Conservation (phyloP, 1,284 basidiomycete species). For the Ceratobasidium sp. region DNA sequence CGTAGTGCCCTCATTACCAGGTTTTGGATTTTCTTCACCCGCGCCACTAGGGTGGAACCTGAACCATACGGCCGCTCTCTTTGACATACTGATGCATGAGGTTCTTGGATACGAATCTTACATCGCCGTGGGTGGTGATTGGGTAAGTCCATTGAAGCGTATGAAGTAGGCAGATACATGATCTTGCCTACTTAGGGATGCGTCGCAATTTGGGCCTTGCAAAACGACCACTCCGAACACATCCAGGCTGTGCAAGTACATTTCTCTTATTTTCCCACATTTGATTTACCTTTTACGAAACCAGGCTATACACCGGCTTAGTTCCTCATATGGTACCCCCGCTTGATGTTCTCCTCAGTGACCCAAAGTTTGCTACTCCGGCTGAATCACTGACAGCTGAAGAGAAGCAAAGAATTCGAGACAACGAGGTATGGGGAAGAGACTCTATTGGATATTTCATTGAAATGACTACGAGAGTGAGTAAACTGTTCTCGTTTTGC, state of each 20-base stretch:
- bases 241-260: conserved; percentile 18
- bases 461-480: conserved; percentile 35
- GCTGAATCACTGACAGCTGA: neutral
- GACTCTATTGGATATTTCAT: conserved; percentile 28
- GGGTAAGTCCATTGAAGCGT: conserved; percentile 28
- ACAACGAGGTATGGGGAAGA: neutral
- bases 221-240: conserved; percentile 16
- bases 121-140: conserved; percentile 31
- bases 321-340: conserved; percentile 25
- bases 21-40: conserved; percentile 39
- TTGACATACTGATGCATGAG: conserved; percentile 37
- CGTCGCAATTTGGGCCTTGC: conserved; percentile 30
- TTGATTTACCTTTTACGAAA: neutral
- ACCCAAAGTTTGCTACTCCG: neutral
- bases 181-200: conserved; percentile 12
- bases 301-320: conserved; percentile 34
- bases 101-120: conserved; percentile 38
- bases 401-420: neutral
- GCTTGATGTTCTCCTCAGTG: neutral
- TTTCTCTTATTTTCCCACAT: neutral
- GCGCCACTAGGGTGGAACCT: conserved; percentile 33
- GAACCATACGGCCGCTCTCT: conserved; percentile 36
- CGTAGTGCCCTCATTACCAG: conserved; percentile 40
- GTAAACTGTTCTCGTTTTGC: neutral
- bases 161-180: neutral